phyloP scores from a whole-genome alignment of 2,329 filamentous ascomycete species.

The Fusarium aywerte region DNA sequence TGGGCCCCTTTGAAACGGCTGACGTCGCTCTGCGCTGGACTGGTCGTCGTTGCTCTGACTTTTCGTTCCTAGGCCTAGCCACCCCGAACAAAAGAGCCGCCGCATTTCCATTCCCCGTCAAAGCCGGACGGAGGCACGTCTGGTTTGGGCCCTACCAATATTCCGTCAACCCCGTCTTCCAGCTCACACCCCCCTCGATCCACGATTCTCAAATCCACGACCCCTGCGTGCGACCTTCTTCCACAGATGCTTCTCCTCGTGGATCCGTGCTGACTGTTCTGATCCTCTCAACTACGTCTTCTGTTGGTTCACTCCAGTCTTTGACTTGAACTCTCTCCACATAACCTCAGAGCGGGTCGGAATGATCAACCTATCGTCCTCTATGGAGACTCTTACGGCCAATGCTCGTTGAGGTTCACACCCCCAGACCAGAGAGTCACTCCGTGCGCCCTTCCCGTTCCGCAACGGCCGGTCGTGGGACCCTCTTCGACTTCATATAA shows the following conservation, averaged over 20 bases:
- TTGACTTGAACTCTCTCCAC: constrained; percentile 44
- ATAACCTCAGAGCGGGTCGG: constrained; percentile 51
- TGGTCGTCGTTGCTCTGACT: constrained; percentile 35
- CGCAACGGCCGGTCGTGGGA: constrained; percentile 39
- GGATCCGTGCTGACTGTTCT: constrained; percentile 46
- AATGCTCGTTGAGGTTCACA: constrained; percentile 45
- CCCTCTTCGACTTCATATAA: constrained; percentile 43
- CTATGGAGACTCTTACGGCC: constrained; percentile 49
- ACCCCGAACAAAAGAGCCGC: constrained; percentile 47
- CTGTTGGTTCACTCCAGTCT: constrained; percentile 42
- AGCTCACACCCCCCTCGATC: constrained; percentile 43
- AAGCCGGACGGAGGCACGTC: constrained; percentile 37
- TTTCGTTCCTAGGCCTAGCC: constrained; percentile 45
- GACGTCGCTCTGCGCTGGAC: constrained; percentile 33
- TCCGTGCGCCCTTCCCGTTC: constrained; percentile 36
- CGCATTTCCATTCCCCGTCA: constrained; percentile 44
- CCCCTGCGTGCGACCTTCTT: constrained; percentile 41
- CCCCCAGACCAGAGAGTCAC: constrained; percentile 41
- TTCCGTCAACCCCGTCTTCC: constrained; percentile 30
- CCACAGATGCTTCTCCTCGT: constrained; percentile 37
- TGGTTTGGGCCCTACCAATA: constrained; percentile 33
- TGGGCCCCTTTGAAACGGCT: constrained; percentile 41
- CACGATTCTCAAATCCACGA: constrained; percentile 37
- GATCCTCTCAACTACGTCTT: constrained; percentile 35
- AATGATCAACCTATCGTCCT: constrained; percentile 52